Evolutionary conservation across 2,329 filamentous ascomycete genomes (phyloP), one percentile per base, ranked within the genome.

Genomic region (Samsoniella hepiali): DNA sequence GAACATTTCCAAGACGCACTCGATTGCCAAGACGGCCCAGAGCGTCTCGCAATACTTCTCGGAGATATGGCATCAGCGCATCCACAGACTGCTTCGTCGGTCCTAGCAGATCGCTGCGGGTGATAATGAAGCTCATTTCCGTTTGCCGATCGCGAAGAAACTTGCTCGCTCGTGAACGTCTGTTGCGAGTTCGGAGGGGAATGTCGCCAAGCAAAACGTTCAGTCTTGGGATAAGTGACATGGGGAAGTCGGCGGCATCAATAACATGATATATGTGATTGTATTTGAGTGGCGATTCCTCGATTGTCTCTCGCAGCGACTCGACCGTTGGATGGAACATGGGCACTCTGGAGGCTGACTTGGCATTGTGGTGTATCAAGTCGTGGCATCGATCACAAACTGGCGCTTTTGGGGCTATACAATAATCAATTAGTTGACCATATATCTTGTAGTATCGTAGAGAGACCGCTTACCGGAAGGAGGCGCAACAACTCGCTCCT

Each of bases 191-290:
- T 63, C 94, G 88, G 60, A 95, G 81, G 8, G 88, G 87, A 65
- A 91, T 88, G 10, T 93, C 80, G 40, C 88, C 81, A 1, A 97
- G 81, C 1, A 91, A 79, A 8, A 84, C 79, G 65, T 90, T 85
- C 10, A 99, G 84, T 51, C 88, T 86, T 1, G 92, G 91, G 4
- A 98, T 82, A 15, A 99, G 78, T 1, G 95, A 97, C 85, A 99
- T 91, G 27, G 95, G 95, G 67, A 99, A 98, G 75, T 99, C 95
- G 65, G 93, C 95, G 3, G 95, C 94, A 72, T 99, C 95, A 29
- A 99, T 80, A 32, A 99, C 83, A 75, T 99, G 95, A 73, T 98
- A 99, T 65, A 99, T 88, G 75, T 97, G 91, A 71, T 99, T 98
- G 72, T 91, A 86, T 73, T 91, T 91, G 76, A 96, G 88, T 0